phyloP scores from a whole-genome alignment of 2,329 filamentous ascomycete genomes.

The Arthroderma sp. region DNA sequence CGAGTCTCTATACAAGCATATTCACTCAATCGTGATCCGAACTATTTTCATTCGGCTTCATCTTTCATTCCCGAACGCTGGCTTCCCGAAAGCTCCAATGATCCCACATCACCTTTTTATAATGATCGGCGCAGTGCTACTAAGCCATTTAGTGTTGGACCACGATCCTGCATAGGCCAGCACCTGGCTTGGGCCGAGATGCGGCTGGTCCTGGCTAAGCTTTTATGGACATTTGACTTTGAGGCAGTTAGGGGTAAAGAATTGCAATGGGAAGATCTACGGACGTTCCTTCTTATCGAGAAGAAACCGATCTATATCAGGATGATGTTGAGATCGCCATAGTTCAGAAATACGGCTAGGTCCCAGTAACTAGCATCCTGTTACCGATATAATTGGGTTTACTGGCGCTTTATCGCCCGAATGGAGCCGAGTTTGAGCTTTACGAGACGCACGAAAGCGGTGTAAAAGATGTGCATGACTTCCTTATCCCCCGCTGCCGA shows the following conservation, averaged over 20 bases:
- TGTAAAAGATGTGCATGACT: slow-evolving; percentile 3
- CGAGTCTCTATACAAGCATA: slow-evolving; percentile 33
- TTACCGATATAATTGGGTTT: too few relatives aligned
- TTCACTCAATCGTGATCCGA: slow-evolving; percentile 31
- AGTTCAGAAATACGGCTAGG: too few relatives aligned
- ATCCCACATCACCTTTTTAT: slow-evolving; percentile 20
- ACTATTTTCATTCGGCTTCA: slow-evolving; percentile 34
- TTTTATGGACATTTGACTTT: slow-evolving; percentile 38
- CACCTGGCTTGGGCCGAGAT: slow-evolving; percentile 41
- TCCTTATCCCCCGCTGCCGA: not conserved
- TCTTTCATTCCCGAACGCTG: slow-evolving; percentile 39
- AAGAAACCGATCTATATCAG: slow-evolving; percentile 1
- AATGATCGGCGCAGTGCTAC: slow-evolving; percentile 32
- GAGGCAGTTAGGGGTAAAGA: not conserved
- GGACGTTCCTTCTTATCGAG: slow-evolving; percentile 1
- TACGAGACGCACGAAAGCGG: slow-evolving; percentile 3
- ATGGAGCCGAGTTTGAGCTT: slow-evolving; percentile 2
- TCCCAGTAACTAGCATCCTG: too few relatives aligned
- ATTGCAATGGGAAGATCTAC: slow-evolving; percentile 2
- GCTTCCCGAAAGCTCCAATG: slow-evolving; percentile 18
- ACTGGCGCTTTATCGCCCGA: slow-evolving; percentile 3
- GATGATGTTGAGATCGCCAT: not conserved
- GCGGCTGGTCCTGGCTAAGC: slow-evolving; percentile 34
- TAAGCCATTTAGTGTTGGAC: slow-evolving; percentile 38
- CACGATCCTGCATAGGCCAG: slow-evolving; percentile 37